phyloP scores from a whole-genome alignment of 106 monocot genomes.

The Allium fistulosum region DNA sequence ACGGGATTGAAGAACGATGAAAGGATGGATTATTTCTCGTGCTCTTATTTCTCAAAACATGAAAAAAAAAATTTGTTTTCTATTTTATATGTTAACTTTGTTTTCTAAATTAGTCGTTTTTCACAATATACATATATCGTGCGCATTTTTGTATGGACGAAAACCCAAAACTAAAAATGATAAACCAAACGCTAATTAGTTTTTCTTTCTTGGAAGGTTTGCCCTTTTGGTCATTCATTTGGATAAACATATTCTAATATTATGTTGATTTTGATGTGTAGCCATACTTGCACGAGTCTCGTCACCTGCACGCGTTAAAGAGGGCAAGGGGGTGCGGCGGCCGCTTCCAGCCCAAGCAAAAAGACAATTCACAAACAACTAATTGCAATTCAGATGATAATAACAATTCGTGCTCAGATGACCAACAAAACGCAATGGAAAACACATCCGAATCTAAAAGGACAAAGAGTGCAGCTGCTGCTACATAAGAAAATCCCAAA shows the following conservation, averaged over 20 bases:
- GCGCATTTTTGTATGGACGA: no score
- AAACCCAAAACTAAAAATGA: no score
- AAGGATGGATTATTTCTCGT: no score
- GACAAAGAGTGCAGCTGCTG: not conserved
- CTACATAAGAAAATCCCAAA: not conserved
- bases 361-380: constrained; percentile 7
- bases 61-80: no score
- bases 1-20: no score
- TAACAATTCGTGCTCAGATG: not conserved
- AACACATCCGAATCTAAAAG: constrained; percentile 1
- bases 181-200: no score
- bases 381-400: constrained; percentile 1
- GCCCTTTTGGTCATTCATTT: not conserved
- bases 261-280: constrained; percentile 9
- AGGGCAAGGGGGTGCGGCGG: constrained; percentile 53
- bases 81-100: no score
- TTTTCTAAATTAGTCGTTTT: no score
- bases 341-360: constrained; percentile 25
- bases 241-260: not conserved
- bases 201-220: not conserved
- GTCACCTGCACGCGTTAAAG: constrained; percentile 47
- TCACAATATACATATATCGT: no score
- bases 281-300: constrained; percentile 62
- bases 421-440: not conserved
- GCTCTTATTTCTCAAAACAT: no score